Evolutionary conservation across 140 eudicot species (phyloP).

Genomic region (Senecio squalidus): DNA sequence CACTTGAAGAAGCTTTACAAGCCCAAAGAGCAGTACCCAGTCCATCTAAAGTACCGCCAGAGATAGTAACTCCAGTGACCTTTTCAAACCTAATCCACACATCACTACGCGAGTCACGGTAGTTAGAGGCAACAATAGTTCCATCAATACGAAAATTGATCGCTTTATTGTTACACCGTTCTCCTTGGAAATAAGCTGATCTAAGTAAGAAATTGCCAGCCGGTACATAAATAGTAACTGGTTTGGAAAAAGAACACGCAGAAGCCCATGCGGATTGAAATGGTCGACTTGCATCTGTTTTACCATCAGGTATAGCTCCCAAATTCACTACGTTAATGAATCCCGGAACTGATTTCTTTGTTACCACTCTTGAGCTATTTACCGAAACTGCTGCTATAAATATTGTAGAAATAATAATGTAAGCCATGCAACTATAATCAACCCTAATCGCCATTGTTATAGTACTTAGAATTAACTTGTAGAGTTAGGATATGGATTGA

Average conservation of each 20-base stretch:
- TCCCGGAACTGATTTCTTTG: background rate
- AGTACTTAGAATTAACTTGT: background rate
- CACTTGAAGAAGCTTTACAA: slow-evolving; percentile 43
- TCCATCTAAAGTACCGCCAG: slow-evolving; percentile 56
- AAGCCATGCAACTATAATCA: background rate
- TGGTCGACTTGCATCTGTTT: slow-evolving; percentile 45
- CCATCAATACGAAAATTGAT: slow-evolving; percentile 44
- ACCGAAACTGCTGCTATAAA: background rate
- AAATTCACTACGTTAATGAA: slow-evolving; percentile 19
- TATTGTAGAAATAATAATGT: background rate
- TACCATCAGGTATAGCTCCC: slow-evolving; percentile 52
- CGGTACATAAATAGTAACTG: slow-evolving; percentile 57
- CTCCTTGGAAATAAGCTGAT: slow-evolving; percentile 29
- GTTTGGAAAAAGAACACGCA: slow-evolving; percentile 41
- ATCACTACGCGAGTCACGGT: slow-evolving; percentile 18
- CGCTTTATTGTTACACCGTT: slow-evolving; percentile 32
- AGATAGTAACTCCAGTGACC: slow-evolving; percentile 50
- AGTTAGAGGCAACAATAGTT: slow-evolving; percentile 56
- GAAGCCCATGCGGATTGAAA: slow-evolving; percentile 60
- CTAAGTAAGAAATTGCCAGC: slow-evolving; percentile 35
- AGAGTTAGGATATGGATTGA: background rate
- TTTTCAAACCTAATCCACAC: slow-evolving; percentile 56
- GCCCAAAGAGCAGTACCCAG: slow-evolving; percentile 53
- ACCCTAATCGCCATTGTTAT: background rate
- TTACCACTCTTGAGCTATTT: background rate